Evolutionary conservation across 345 rosid genomes (phyloP).

Genomic region (Euphorbia tirucalli): DNA sequence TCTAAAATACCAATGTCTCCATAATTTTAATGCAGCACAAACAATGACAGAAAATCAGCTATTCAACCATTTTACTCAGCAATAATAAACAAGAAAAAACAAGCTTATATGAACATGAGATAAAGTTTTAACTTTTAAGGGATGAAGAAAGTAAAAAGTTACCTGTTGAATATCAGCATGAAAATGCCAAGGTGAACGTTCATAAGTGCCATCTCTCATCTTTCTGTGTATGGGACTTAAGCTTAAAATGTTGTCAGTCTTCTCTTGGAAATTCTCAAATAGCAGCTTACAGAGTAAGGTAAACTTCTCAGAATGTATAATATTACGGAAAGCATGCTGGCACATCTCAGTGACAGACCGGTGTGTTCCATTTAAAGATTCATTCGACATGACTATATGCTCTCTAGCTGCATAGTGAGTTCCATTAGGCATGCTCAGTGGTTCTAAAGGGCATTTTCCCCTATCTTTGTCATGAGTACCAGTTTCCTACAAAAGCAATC

Average conservation of each 20-base stretch:
- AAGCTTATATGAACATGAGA: background rate
- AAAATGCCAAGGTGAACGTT: conserved; percentile 56
- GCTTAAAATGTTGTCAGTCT: conserved; percentile 49
- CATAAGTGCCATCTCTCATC: conserved; percentile 85
- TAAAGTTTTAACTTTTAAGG: conserved; percentile 1
- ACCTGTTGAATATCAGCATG: conserved; percentile 68
- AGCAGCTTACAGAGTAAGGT: conserved; percentile 65
- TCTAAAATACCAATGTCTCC: background rate
- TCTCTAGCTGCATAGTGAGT: conserved; percentile 30
- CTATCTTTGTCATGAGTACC: conserved; percentile 31
- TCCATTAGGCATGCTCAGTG: conserved; percentile 36
- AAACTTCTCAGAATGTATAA: conserved; percentile 70
- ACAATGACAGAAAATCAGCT: conserved; percentile 1
- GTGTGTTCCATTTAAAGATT: conserved; percentile 32
- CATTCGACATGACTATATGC: conserved; percentile 34
- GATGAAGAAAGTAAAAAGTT: conserved; percentile 16
- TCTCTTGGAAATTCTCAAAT: conserved; percentile 68
- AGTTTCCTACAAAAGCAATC: conserved; percentile 44
- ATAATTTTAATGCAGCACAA: background rate
- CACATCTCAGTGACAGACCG: conserved; percentile 51
- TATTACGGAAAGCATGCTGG: conserved; percentile 57
- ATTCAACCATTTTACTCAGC: background rate
- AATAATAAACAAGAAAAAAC: background rate
- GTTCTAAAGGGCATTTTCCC: conserved; percentile 22
- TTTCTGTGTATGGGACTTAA: conserved; percentile 53